Evolutionary conservation across 2,329 filamentous ascomycete genomes (phyloP).

Genomic region (Ophiostoma tasmaniense): DNA sequence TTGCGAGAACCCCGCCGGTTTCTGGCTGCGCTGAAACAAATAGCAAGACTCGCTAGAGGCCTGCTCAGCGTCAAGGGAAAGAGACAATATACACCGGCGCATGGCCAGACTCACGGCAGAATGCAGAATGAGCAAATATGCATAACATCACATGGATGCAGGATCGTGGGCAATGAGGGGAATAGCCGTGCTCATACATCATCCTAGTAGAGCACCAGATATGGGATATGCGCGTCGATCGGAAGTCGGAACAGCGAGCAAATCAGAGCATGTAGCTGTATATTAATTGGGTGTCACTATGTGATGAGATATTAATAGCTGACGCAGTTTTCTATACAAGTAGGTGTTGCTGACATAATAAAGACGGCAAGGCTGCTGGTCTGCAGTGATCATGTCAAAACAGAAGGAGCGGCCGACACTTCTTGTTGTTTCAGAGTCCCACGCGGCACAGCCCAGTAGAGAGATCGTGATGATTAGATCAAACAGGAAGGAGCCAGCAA

Average conservation of each 20-base stretch:
- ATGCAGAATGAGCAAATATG: neutral
- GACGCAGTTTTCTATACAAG: no score
- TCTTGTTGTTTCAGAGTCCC: neutral
- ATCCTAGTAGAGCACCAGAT: neutral
- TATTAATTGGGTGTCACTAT: neutral
- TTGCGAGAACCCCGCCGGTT: neutral
- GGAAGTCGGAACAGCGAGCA: neutral
- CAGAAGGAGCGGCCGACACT: neutral
- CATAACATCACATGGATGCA: neutral
- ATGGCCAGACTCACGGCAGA: neutral
- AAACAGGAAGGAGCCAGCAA: neutral
- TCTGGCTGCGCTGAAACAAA: neutral
- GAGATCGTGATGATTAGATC: neutral
- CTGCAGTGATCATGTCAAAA: neutral
- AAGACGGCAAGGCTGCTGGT: neutral
- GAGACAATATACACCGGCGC: neutral
- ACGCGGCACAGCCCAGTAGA: neutral
- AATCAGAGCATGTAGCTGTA: neutral
- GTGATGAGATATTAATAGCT: no score
- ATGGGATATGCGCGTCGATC: neutral
- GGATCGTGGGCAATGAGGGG: neutral
- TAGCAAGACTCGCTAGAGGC: neutral
- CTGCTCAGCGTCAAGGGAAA: neutral
- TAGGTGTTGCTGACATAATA: neutral
- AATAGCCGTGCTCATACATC: neutral